Evolutionary conservation across 192 early-diverging fungal genomes (phyloP), one percentile per base, ranked within the genome.

Genomic region (Entomortierella beljakovae): DNA sequence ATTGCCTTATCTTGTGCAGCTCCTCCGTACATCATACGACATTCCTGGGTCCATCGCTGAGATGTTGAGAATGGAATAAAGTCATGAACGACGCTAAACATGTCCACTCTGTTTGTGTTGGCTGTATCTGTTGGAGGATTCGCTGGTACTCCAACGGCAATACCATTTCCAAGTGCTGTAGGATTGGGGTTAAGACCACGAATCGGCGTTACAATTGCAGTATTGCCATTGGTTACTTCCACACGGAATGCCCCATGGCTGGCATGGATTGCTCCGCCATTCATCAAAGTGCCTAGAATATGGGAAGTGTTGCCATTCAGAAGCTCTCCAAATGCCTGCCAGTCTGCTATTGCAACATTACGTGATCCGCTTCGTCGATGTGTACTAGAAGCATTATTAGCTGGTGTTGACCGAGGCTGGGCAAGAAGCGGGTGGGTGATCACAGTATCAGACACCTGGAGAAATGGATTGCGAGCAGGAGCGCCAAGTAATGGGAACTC

Each of bases 1-100:
- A 84, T 46, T 1, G 91, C 88, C 62, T 87, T 92, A 20, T 90
- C 89, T n/a, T 80, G 73, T 1, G 88, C 86, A 9, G 81, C 50
- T 25, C 68, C 65, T 25, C 94, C 93, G 77, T 90, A 94, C 84
- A 94, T 83, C 87, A 97, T 88, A 7, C 89, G 85, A 26, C 89
- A 91, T 80, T 97, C 97, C 76, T 98, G 94, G 32, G 87, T 83
- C 95, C 95, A 97, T 6, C 97, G 85, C 77, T 96, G 92, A 8
- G 83, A 70, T 2, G 92, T 94, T 20, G 88, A 86, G 71, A 88
- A 77, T 2, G 93, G 90, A 26, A 81, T 82, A 81, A 90, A 94
- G 25, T 87, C 83, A 46, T 95, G 92, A 25, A 95, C 83, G 2
- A 87, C 74, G n/a, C 88, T 58, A 37, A 88, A 80, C 25, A 83